Base-by-base conservation (phyloP, 768 basidiomycete genomes). In the Jaapia argillacea region DNA sequence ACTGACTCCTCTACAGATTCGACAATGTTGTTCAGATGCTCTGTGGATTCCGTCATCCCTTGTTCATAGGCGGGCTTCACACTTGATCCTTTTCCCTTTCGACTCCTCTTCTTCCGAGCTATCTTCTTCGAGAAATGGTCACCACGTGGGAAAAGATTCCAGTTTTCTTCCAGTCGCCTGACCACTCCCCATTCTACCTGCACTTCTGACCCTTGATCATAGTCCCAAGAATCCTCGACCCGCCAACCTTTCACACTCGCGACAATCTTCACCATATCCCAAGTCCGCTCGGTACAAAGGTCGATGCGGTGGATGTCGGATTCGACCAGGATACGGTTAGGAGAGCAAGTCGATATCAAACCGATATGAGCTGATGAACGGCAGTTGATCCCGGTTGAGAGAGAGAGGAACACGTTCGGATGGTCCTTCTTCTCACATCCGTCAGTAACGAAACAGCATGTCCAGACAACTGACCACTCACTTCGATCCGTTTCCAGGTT, bases 331-430 rank as follows among this genome's bases (percentile, higher is more conserved):
- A 98, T 70, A 18, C 89, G 77, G 46, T 75, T 58, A 2, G 77
- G 63, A 41, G 77, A 65, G 49, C 81, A 85, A 0, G 70, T 66
- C 35, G 70, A 61, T 40, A 94, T 82, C n/a, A 97, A 70, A 2
- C 70, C 64, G 28, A 67, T 65, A 47, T 85, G 75, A 33, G 75
- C 75, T 4, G 70, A 62, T 5, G 85, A 83, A 28, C 84, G 79
- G 18, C 74, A 66, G 48, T 94, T 94, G 53, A 94, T 87, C 45
- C 75, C 78, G 0, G 82, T 87, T 1, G 93, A 96, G 7, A 94
- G 67, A 0, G 93, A 97, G 43, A 94, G 69, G 63, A 80, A 99
- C 41, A 81, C 69, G 59, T 97, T 97, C 4, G 63, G 54, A 49
- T 92, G 78, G 38, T 62, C 69, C 62, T 69, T 80, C 85, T 92